Evolutionary conservation across 805 yeast species (phyloP).

Genomic region (Candida awuae): DNA sequence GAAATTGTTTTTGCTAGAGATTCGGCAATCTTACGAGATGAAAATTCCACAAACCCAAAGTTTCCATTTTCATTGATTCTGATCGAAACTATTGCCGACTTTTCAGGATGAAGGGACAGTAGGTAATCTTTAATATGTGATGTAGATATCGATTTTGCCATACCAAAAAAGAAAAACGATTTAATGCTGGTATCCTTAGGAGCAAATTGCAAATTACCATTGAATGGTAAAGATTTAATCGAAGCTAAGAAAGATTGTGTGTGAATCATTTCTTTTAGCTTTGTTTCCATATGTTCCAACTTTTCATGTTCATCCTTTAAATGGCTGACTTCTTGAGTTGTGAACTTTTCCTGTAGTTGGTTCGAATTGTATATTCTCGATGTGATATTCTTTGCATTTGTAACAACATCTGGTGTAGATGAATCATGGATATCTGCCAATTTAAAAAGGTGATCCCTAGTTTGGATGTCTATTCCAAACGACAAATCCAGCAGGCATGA

Average conservation of each 20-base stretch:
- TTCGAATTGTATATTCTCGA: conserved; percentile 51
- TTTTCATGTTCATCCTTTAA: conserved; percentile 5
- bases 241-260: conserved; percentile 43
- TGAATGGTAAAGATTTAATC: conserved; percentile 58
- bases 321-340: conserved; percentile 15
- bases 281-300: conserved; percentile 3
- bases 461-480: conserved; percentile 68
- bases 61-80: conserved; percentile 53
- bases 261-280: conserved; percentile 8
- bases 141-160: too few species aligned
- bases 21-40: conserved; percentile 44
- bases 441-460: conserved; percentile 73
- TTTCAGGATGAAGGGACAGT: too few species aligned
- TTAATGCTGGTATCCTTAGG: conserved; percentile 36
- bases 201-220: conserved; percentile 40
- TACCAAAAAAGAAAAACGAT: conserved; percentile 69
- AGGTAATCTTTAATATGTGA: too few species aligned
- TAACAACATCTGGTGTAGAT: conserved; percentile 35
- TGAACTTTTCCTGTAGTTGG: conserved; percentile 30
- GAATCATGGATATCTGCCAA: conserved; percentile 45
- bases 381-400: conserved; percentile 36
- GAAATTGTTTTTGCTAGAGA: conserved; percentile 26
- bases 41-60: conserved; percentile 57
- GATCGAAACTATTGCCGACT: too few species aligned
- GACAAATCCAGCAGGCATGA: conserved; percentile 75